Base-by-base conservation (phyloP, 306 rosid species). In the Erythrophleum fordii region DNA sequence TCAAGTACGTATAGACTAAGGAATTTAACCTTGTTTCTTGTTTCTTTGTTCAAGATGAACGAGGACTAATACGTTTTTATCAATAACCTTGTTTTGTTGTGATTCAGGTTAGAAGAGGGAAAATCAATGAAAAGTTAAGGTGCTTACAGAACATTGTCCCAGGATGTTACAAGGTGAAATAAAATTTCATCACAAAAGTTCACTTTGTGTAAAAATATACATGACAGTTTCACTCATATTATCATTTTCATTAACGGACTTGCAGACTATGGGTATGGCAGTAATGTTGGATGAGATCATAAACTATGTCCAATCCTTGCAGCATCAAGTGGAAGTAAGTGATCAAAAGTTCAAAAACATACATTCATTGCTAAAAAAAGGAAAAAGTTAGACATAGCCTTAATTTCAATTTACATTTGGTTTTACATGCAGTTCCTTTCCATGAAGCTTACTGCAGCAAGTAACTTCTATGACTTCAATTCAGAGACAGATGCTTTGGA, bases 281-380 rank as follows among this genome's bases (percentile, higher is more conserved):
- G 93, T 90, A 58, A 94, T 94, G 98, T 88, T 94, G 82, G 98
- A 90, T 14, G 98, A 92, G 90, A 94, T 94, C 83, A 94, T 94
- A 78, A 94, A 90, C 68, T 94, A 94, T 85, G 94, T 94, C n/a
- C 98, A 92, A 58, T 94, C 98, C 86, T 86, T 94, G 78, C 97
- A 94, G 86, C 87, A 90, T 82, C 98, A 94, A 76, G 95, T 94
- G 37, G 98, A 92, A 94, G 98, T 90, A 44, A 87, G 86, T 76
- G 8, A 49, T 48, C 17, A 79, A 65, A 72, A 53, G 6, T 26
- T 5, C 2, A 28, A 51, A 44, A 51, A 8, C 65, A 20, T 73
- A 20, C 18, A 75, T 69, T 66, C 35, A 5, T 64, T 16, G 6
- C 10, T 11, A 20, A 49, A 10, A 11, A 22, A 56, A 34, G 26